Conservation (phyloP, 352 stramenopile species). For the Hyaloperonospora brassicae region DNA sequence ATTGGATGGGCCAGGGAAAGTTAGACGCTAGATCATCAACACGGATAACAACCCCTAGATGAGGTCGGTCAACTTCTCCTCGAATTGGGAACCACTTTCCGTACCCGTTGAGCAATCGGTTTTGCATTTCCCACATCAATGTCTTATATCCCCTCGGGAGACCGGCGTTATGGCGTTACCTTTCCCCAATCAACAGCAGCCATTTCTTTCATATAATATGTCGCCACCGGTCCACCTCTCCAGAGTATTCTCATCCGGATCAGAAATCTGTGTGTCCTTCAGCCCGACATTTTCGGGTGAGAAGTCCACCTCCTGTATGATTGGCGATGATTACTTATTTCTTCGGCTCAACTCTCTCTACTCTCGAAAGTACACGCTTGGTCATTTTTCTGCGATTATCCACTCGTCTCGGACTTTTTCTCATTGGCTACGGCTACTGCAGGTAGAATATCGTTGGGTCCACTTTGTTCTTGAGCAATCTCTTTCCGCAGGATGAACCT, state of each 20-base stretch:
- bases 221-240: neutral
- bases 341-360: too few relatives aligned
- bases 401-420: too few relatives aligned
- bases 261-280: too few relatives aligned
- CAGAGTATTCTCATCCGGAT: neutral
- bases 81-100: neutral
- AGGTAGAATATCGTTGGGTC: too few relatives aligned
- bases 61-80: neutral
- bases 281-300: neutral
- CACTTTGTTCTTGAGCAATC: too few relatives aligned
- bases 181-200: neutral
- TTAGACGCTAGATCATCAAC: slow-evolving; percentile 1
- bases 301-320: neutral
- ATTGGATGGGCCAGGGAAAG: neutral
- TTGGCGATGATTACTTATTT: neutral
- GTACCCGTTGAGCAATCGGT: neutral
- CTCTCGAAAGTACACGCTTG: too few relatives aligned
- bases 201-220: neutral
- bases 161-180: neutral
- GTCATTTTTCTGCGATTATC: too few relatives aligned
- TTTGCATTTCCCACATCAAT: slow-evolving; percentile 1
- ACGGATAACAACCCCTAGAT: slow-evolving; percentile 6
- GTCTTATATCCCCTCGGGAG: neutral
- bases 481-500: too few relatives aligned
- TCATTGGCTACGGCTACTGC: too few relatives aligned